Evolutionary conservation across 2,329 filamentous ascomycete genomes (phyloP).

Genomic region (Exophiala lecanii-corni): DNA sequence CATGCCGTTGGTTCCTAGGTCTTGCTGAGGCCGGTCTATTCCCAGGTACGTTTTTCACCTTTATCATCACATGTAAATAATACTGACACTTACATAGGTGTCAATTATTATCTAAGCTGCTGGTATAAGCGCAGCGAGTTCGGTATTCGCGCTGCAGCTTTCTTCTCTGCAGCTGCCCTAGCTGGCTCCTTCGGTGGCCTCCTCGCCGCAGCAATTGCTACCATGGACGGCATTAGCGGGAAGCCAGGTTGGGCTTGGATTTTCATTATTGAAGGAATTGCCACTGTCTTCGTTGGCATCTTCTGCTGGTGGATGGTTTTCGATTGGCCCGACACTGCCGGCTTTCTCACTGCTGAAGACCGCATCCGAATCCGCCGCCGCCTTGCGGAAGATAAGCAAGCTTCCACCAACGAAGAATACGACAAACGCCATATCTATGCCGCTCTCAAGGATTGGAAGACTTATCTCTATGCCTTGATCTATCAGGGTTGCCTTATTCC

Average conservation of each 20-base stretch:
- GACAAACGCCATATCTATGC: slow-evolving; percentile 45
- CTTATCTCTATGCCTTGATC: slow-evolving; percentile 42
- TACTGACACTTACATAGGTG: slow-evolving; percentile 1
- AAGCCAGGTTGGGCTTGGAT: slow-evolving; percentile 45
- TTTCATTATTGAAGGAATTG: slow-evolving; percentile 44
- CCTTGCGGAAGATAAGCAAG: slow-evolving; percentile 36
- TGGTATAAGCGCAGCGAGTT: slow-evolving; percentile 55
- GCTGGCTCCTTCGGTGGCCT: slow-evolving; percentile 52
- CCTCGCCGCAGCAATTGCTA: slow-evolving; percentile 49
- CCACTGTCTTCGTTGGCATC: slow-evolving; percentile 35
- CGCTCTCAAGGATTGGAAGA: slow-evolving; percentile 46
- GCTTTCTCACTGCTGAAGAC: slow-evolving; percentile 44
- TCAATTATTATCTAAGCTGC: slow-evolving; percentile 44
- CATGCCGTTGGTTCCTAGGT: slow-evolving; percentile 46
- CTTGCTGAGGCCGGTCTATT: slow-evolving; percentile 50
- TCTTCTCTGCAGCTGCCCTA: slow-evolving; percentile 52
- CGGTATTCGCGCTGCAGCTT: slow-evolving; percentile 54
- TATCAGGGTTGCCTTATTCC: slow-evolving; percentile 51
- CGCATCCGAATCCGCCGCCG: slow-evolving; percentile 40
- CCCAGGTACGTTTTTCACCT: slow-evolving; percentile 36
- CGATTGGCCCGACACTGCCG: slow-evolving; percentile 46
- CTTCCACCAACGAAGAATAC: slow-evolving; percentile 41
- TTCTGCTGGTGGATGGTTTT: slow-evolving; percentile 45
- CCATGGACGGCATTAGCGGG: slow-evolving; percentile 34
- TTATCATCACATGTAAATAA: slow-evolving; percentile 49